phyloP scores from a whole-genome alignment of 1,284 basidiomycete species.

The Baeospora myosura region DNA sequence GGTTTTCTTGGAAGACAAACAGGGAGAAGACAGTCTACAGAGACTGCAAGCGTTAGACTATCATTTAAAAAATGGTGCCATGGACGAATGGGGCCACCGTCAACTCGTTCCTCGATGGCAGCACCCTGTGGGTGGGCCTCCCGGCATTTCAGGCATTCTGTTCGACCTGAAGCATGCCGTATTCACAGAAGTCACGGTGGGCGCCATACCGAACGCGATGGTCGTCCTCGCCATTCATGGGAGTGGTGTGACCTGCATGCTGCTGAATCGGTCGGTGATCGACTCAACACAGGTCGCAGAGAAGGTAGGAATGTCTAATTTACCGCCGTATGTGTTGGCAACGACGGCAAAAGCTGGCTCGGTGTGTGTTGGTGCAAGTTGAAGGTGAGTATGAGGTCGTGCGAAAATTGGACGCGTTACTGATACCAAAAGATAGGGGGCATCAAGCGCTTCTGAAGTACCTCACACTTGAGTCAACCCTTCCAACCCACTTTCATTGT shows the following conservation, averaged over 20 bases:
- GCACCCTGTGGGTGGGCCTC: not conserved
- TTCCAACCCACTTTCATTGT: not conserved
- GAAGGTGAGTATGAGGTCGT: not conserved
- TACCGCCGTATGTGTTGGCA: slow-evolving; percentile 14
- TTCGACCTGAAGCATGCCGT: slow-evolving; percentile 14
- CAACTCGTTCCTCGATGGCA: slow-evolving; percentile 14
- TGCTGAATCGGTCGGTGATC: slow-evolving; percentile 13
- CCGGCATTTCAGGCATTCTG: slow-evolving; percentile 4
- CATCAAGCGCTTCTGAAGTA: not conserved
- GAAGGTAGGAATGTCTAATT: slow-evolving; percentile 16
- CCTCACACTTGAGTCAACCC: no score
- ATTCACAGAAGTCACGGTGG: slow-evolving; percentile 8
- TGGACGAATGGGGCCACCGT: slow-evolving; percentile 8
- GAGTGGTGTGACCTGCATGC: slow-evolving; percentile 17
- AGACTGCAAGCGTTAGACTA: slow-evolving; percentile 9
- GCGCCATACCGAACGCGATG: slow-evolving; percentile 13
- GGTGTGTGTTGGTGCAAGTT: not conserved
- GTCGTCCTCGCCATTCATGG: slow-evolving; percentile 17
- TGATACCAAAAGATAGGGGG: not conserved
- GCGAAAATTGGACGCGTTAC: not conserved
- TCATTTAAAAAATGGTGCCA: not conserved
- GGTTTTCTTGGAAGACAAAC: slow-evolving; percentile 12
- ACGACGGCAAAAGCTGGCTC: not conserved
- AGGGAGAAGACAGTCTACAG: slow-evolving; percentile 1
- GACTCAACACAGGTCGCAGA: slow-evolving; percentile 2